A percentile compares a stretch with the other conserved stretches of the same genome.
Evolutionary conservation across 2,329 filamentous ascomycete genomes (phyloP).

Genomic region (Hypoxylon sp.): DNA sequence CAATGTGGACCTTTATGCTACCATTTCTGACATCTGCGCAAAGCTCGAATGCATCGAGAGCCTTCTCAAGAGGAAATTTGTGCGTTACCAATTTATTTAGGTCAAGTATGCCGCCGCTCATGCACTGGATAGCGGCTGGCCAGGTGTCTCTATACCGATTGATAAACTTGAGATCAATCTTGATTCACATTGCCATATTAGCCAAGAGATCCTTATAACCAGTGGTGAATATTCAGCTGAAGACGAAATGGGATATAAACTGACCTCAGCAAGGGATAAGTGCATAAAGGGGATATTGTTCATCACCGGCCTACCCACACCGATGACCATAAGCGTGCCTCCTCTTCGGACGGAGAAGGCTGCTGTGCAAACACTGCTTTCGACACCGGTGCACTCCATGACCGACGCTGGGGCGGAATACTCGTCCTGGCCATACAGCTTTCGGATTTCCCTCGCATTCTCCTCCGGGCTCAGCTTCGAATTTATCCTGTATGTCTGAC

Average conservation of each 20-base stretch:
- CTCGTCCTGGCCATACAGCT: conserved; percentile 64
- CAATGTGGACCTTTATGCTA: conserved; percentile 71
- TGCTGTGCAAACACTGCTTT: conserved; percentile 71
- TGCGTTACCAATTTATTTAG: conserved; percentile 74
- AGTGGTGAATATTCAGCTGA: not conserved
- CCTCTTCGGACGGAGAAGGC: conserved; percentile 68
- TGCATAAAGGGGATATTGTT: conserved; percentile 77
- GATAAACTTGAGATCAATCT: conserved; percentile 78
- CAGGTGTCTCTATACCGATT: conserved; percentile 78
- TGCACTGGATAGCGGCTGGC: conserved; percentile 72
- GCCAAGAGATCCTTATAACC: conserved; percentile 10
- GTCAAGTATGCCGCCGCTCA: conserved; percentile 71
- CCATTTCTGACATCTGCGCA: conserved; percentile 64
- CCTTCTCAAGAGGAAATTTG: conserved; percentile 71
- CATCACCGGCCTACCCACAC: conserved; percentile 71
- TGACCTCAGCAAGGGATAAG: conserved; percentile 69
- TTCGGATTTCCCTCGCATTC: conserved; percentile 65
- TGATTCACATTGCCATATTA: conserved; percentile 16
- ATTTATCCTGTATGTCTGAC: conserved; percentile 66
- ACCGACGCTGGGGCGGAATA: conserved; percentile 70
- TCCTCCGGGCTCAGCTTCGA: conserved; percentile 58
- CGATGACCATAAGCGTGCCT: conserved; percentile 73
- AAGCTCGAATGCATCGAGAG: conserved; percentile 68
- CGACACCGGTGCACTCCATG: conserved; percentile 75
- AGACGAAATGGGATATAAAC: conserved; percentile 26